A percentile compares a stretch with the other conserved stretches of the same genome.
phyloP scores from a whole-genome alignment of 352 stramenopile species.

The Phytopythium litorale region DNA sequence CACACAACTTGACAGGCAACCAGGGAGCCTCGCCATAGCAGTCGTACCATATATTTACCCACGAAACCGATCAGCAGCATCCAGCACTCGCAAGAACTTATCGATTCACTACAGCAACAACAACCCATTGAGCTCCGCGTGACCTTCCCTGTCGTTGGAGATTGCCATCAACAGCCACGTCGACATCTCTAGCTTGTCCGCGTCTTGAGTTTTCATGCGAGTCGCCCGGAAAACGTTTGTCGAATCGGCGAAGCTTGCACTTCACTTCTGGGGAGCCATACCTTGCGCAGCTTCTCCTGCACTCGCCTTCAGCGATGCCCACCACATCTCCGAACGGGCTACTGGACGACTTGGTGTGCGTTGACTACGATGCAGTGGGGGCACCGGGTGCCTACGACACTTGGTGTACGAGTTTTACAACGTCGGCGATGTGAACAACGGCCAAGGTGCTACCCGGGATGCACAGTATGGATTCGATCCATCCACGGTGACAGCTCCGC shows the following conservation, averaged over 20 bases:
- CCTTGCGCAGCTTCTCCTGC: too few species aligned
- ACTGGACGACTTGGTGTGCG: neutral
- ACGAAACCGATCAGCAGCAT: neutral
- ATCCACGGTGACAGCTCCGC: neutral
- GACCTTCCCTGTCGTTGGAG: too few species aligned
- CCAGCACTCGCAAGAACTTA: too few species aligned
- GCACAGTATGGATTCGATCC: neutral
- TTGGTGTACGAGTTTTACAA: neutral
- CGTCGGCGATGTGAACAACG: neutral
- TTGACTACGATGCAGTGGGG: neutral
- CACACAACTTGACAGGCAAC: neutral
- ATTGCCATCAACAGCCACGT: too few species aligned
- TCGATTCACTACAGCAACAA: too few species aligned
- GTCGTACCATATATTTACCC: conserved; percentile 5
- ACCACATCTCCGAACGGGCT: neutral
- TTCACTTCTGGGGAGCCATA: too few species aligned
- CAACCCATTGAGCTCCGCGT: too few species aligned
- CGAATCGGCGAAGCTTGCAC: too few species aligned
- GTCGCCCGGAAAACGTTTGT: too few species aligned
- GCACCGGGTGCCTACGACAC: neutral
- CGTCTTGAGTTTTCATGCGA: too few species aligned
- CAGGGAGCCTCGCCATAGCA: neutral
- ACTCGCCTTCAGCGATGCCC: neutral
- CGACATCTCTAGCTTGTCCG: too few species aligned
- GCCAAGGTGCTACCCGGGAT: neutral